phyloP scores from a whole-genome alignment of 345 rosid genomes.

The Citrus hindsii region DNA sequence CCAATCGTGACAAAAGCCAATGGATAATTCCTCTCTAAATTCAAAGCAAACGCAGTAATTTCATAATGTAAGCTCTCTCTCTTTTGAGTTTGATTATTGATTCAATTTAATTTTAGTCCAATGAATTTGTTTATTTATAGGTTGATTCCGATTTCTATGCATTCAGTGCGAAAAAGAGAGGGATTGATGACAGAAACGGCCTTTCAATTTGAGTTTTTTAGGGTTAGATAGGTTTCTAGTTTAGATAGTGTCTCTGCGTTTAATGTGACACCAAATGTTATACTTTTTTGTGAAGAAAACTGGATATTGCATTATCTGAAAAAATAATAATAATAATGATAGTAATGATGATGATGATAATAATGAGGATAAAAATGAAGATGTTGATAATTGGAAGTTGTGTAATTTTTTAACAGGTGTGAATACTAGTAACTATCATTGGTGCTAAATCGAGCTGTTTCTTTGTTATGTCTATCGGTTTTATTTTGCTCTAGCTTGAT shows the following conservation, averaged over 20 bases:
- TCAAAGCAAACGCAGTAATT: constrained; percentile 54
- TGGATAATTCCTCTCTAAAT: constrained; percentile 35
- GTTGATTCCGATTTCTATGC: not conserved
- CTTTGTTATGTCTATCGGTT: not conserved
- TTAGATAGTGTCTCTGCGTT: not conserved
- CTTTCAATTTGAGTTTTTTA: not conserved
- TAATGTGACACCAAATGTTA: no score
- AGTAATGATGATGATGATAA: no score
- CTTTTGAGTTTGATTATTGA: not conserved
- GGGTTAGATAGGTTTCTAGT: not conserved
- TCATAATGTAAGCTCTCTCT: constrained; percentile 39
- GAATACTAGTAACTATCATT: not conserved
- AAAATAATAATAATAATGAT: no score
- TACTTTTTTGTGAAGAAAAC: no score
- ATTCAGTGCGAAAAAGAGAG: not conserved
- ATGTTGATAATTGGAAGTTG: not conserved
- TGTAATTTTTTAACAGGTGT: not conserved
- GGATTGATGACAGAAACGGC: not conserved
- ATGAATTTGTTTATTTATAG: not conserved
- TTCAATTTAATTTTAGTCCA: no score
- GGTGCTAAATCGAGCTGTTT: not conserved
- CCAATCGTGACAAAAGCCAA: not conserved
- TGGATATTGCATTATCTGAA: no score
- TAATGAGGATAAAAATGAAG: no score
- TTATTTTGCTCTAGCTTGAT: not conserved